Conservation (phyloP, 2,329 filamentous ascomycete species). For the Taxawa tesnikishii region DNA sequence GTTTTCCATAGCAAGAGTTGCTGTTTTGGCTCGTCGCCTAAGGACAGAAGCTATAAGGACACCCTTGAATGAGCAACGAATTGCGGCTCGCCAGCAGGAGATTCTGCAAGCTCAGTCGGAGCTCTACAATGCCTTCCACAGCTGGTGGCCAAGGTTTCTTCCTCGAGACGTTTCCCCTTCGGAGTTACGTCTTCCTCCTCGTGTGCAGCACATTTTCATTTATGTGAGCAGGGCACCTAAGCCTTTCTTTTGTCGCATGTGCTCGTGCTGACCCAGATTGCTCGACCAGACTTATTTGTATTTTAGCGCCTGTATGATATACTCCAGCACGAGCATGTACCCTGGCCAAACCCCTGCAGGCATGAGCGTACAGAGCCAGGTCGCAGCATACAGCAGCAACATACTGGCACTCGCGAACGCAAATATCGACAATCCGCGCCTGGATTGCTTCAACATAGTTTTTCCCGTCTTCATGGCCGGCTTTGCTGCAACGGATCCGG, state of each 20-base stretch:
- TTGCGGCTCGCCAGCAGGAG: neutral
- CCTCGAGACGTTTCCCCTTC: neutral
- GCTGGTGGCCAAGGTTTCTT: neutral
- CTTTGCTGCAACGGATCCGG: constrained; percentile 26
- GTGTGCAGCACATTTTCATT: neutral
- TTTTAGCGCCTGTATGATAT: constrained; percentile 27
- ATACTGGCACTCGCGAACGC: constrained; percentile 33
- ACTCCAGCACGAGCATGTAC: constrained; percentile 43
- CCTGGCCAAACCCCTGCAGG: constrained; percentile 31
- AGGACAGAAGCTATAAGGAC: neutral
- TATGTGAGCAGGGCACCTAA: too few species aligned
- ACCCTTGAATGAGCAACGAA: neutral
- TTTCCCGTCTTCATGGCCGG: constrained; percentile 46
- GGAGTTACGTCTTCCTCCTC: neutral
- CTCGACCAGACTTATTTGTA: neutral
- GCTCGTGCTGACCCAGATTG: too few species aligned
- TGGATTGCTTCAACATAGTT: constrained; percentile 33
- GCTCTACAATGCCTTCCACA: neutral
- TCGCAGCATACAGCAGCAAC: constrained; percentile 29
- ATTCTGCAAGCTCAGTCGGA: neutral
- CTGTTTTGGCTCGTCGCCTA: neutral
- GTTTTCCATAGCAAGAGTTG: neutral
- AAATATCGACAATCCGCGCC: constrained; percentile 24
- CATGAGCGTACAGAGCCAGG: constrained; percentile 26
- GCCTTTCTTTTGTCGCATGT: too few species aligned